Base-by-base conservation (phyloP, 192 early-diverging fungal genomes). In the Allomyces macrogynus region DNA sequence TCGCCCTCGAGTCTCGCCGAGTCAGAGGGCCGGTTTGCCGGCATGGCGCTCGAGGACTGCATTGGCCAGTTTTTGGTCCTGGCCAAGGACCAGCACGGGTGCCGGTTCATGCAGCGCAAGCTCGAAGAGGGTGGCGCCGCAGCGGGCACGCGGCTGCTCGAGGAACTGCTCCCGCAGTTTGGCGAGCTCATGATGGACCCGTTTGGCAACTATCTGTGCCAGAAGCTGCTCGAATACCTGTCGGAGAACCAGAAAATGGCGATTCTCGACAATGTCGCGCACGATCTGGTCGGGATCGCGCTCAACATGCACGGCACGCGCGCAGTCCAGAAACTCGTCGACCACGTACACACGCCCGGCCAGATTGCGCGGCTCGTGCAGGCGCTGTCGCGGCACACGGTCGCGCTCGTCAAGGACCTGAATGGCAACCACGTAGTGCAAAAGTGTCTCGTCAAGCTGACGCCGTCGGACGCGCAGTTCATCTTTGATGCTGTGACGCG, bases 391-490 rank as follows among this genome's bases (percentile, higher is more conserved):
- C 74, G 74, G 12, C 83, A 80, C 66, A 86, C 87, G 5, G 89
- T 91, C 5, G 74, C 83, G n/a, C 75, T 93, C 62, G 90, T 93
- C 66, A 88, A 89, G 68, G 91, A 93, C 66, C 76, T 93, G 23
- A 93, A 93, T 62, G 91, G 91, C 62, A 93, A 93, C 71, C 91
- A 93, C 67, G 89, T 91, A 23, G 86, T 93, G 64, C 91, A 93
- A 78, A 93, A 93, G 76, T 93, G 91, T 67, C 77, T 93, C 27
- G 79, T 80, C 67, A 77, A 84, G 23, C 76, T 93, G 44, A 77
- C 80, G 9, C 73, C 80, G 24, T 84, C 85, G 65, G 76, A 90
- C 65, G 90, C 90, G 75, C 87, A 91, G 80, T 93, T 93, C 61
- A 89, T 91, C 61, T 91, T 87, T 70, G 83, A 90, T 68, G 82